Evolutionary conservation across 2,329 filamentous ascomycete species (phyloP), one percentile per base, ranked within the genome.

Genomic region (Neonectria neomacrospora): DNA sequence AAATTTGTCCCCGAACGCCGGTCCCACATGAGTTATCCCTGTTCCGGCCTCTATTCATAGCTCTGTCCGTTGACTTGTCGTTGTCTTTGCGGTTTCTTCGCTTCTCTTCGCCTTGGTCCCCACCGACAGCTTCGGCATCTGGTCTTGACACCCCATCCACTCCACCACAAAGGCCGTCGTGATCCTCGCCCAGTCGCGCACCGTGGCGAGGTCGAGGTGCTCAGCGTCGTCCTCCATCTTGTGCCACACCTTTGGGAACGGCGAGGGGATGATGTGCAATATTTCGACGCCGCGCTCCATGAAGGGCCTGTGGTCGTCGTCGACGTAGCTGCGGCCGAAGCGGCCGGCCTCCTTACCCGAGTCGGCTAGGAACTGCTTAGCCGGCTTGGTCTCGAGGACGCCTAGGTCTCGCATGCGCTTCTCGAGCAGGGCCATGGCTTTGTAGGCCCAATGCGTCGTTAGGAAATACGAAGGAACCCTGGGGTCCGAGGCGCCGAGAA

Each of bases 261-360:
- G 90, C 4, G 83, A 85, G 0, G 95, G 93, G 61, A 99, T 98
- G 26, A 99, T 78, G 79, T 99, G 96, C 61, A 99, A 78, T 16
- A 98, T 85, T 28, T 96, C 90, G 0, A 98, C 95, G 1, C 96
- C 96, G 37, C 93, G 87, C 37, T 82, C 82, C 84, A 98, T 88
- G 73, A 99, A 99, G 1, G 96, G 96, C 5, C 97, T 78, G 76
- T 99, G 96, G 74, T 99, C 96, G 75, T 99, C 96, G 66, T 89
- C 84, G 10, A 97, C 87, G 63, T 78, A 88, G 48, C 76, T 83
- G 57, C 74, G 76, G 44, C 66, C 78, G 72, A 92, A 85, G 34
- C 80, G 77, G 52, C 81, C 74, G 1, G 77, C 66, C 23, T 74
- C 76, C 76, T 90, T 92, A 20, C 83, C 80, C 1, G 80, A 75